Base-by-base conservation (phyloP, 805 yeast species). In the Candida sonorensis region DNA sequence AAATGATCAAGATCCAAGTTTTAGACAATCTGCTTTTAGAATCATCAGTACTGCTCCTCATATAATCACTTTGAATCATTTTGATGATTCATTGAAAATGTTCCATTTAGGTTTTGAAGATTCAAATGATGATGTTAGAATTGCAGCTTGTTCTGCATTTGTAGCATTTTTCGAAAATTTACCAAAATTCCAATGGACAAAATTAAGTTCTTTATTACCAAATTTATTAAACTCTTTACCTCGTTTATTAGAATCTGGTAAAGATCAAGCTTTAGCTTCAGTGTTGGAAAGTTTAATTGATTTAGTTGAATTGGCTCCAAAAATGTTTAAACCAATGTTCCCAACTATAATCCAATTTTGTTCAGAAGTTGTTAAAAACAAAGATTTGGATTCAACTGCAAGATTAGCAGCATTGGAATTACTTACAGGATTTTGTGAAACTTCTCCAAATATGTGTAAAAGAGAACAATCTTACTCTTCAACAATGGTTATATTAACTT, bases 361-460 rank as follows among this genome's bases (percentile, higher is more conserved):
- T 48, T 71, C 86, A n/a, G 73, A 77, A 11, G 90, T 92, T 20
- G 73, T 86, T 31, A 85, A 83, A 49, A 80, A 86, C 59, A 74
- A 70, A 48, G 94, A 84, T 14, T 62, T 87, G 45, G 97, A 86
- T 17, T 69, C 86, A 14, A 61, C 66, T 29, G 79, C 96, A 4
- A 75, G 98, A 52, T 67, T 85, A 48, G 81, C 92, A 1, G 92
- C 96, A 4, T 63, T 92, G 41, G 98, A 92, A 61, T 69, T 92
- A 36, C 65, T 87, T 45, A 84, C 95, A 5, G 82, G 95, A 0
- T 92, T 92, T 53, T 76, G 92, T 38, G 98, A 92, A 55, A 81
- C 83, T 17, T 82, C 96, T 8, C 97, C 98, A 23, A 78, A 77
- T 31, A 92, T 92, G 98, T 90, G 97, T 64, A 83, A 83, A 53